Evolutionary conservation across 2,329 filamentous ascomycete species (phyloP).

Genomic region (Aspergillus sp.): DNA sequence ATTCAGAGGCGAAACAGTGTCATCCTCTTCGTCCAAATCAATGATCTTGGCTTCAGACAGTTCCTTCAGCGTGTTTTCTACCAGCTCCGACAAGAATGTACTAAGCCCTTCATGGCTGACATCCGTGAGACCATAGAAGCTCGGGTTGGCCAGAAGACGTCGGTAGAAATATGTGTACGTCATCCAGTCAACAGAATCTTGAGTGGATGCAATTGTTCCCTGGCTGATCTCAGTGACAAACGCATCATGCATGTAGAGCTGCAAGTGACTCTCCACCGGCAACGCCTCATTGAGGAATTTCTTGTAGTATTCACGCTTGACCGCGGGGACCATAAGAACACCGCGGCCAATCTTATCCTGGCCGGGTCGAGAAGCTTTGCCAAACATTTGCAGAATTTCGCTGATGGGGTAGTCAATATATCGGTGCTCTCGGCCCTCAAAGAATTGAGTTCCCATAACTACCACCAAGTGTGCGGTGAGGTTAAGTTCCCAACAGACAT

Average conservation of each 20-base stretch:
- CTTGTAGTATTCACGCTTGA: slow-evolving; percentile 97
- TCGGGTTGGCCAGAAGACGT: slow-evolving; percentile 89
- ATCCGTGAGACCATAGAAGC: slow-evolving; percentile 88
- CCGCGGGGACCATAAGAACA: slow-evolving; percentile 92
- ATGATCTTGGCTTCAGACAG: slow-evolving; percentile 92
- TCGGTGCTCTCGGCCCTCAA: slow-evolving; percentile 91
- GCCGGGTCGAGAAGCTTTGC: slow-evolving; percentile 78
- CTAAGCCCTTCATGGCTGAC: slow-evolving; percentile 92
- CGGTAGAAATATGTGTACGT: slow-evolving; percentile 99
- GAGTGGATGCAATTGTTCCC: slow-evolving; percentile 90
- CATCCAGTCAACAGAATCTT: slow-evolving; percentile 97
- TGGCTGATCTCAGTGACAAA: slow-evolving; percentile 98
- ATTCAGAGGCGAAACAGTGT: slow-evolving; percentile 84
- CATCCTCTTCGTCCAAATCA: slow-evolving; percentile 91
- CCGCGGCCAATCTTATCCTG: slow-evolving; percentile 80
- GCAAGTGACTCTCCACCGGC: slow-evolving; percentile 90
- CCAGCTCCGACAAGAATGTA: slow-evolving; percentile 87
- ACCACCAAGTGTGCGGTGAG: slow-evolving; percentile 86
- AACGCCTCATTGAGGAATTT: slow-evolving; percentile 97
- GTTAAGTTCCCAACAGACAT: slow-evolving; percentile 95
- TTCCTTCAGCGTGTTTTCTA: slow-evolving; percentile 89
- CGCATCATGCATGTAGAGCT: slow-evolving; percentile 88
- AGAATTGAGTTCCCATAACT: slow-evolving; percentile 97
- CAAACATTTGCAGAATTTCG: slow-evolving; percentile 97
- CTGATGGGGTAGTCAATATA: slow-evolving; percentile 95